Base-by-base conservation (phyloP, 2,329 filamentous ascomycete species). In the Seiridium cupressi region DNA sequence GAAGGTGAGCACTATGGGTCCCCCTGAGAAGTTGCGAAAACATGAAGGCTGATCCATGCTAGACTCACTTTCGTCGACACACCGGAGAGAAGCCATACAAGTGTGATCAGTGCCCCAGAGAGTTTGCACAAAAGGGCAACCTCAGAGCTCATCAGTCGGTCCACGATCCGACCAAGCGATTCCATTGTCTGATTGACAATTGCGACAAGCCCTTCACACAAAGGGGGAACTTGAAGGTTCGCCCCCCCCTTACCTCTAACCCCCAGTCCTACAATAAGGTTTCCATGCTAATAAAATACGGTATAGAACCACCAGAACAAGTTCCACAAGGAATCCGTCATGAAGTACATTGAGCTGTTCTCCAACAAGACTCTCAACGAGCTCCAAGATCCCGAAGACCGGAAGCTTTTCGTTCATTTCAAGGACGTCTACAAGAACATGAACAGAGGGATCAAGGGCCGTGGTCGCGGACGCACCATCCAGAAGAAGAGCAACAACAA, bases 391-490 rank as follows among this genome's bases (percentile, higher is more conserved):
- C 87, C 85, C 44, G 74, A 77, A 4, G 92, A 97, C 68, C 88
- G 85, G 62, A 89, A 92, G 61, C 80, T 97, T 55, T 92, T 90
- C 80, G 10, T 31, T 4, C 42, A 58, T 32, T 51, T 58, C 35
- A 58, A 51, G 26, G 85, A 90, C 66, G 81, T 97, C n/a, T 97
- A 97, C 83, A 97, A 96, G 80, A 96, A 98, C 77, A 93, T 90
- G 77, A 98, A 98, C 83, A 97, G 97, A 75, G 95, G 95, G 1
- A 97, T 98, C 80, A 98, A 97, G 76, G 95, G 95, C 9, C 88
- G 95, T 51, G 95, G 95, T 48, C 95, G 94, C 72, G 91, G 93
- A 67, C 83, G 92, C 60, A 87, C 87, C 60, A 89, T 93, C 58
- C 72, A 55, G 36, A 26, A 44, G 6, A 55, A 55, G 51, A 8